Percentiles rank a stretch among this genome's conserved stretches.
These are phyloP conservation scores for Dothiorella sarmentorum DNA, from an alignment of 2,329 filamentous ascomycete species.

Conservation along the genomic window DNA sequence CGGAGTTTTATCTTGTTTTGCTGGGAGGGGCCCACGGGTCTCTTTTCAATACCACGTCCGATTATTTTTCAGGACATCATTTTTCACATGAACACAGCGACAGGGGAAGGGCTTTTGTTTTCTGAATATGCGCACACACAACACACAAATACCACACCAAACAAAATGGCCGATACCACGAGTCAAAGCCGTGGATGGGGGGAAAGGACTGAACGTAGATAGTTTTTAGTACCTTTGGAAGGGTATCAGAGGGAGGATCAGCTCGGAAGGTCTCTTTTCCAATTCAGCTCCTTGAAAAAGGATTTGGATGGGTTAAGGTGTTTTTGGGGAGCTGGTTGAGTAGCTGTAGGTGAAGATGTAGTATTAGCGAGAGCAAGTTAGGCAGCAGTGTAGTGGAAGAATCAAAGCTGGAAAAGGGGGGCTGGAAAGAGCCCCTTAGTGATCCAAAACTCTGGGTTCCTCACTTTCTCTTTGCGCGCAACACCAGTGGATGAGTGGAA, in stretches of 20 bases:
- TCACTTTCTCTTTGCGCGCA: too few species aligned
- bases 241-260: neutral
- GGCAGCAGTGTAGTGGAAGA: neutral
- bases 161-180: slow-evolving; percentile 3
- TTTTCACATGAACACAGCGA: slow-evolving; percentile 10
- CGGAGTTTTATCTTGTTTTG: slow-evolving; percentile 13
- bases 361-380: too few species aligned
- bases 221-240: slow-evolving; percentile 4
- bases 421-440: neutral
- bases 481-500: neutral
- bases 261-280: neutral
- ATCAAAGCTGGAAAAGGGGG: neutral
- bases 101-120: neutral
- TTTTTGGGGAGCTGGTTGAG: neutral
- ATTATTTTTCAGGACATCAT: slow-evolving; percentile 8
- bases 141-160: slow-evolving; percentile 11
- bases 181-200: neutral
- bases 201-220: slow-evolving; percentile 1
- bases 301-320: neutral
- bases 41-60: slow-evolving; percentile 11
- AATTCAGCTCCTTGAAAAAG: neutral
- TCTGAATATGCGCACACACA: neutral
- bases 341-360: slow-evolving; percentile 1
- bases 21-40: neutral
- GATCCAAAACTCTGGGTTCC: neutral